Evolutionary conservation across 2,329 filamentous ascomycete species (phyloP).

Genomic region (Lachnellula hyalina): DNA sequence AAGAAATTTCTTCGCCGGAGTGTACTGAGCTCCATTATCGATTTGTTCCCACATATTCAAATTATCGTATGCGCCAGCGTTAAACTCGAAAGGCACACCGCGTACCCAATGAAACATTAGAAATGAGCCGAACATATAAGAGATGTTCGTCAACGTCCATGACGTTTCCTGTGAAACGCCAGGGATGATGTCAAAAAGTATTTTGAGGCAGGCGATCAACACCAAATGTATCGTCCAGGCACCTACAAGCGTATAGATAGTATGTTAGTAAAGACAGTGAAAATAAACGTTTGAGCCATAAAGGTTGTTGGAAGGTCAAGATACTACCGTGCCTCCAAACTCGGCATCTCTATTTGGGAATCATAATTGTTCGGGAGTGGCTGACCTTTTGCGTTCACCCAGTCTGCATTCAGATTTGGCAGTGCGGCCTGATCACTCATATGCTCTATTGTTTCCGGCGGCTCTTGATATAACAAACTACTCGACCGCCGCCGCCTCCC

Average conservation of each 20-base stretch:
- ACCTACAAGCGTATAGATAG: slow-evolving; percentile 47
- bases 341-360: background rate
- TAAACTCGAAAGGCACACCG: slow-evolving; percentile 98
- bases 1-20: slow-evolving; percentile 96
- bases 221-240: slow-evolving; percentile 98
- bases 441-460: slow-evolving; percentile 92
- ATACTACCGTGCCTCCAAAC: slow-evolving; percentile 1
- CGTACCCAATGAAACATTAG: slow-evolving; percentile 99
- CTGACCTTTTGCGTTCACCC: slow-evolving; percentile 98
- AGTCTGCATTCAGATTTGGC: slow-evolving; percentile 95
- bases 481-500: slow-evolving; percentile 89
- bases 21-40: slow-evolving; percentile 98
- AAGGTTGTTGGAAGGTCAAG: slow-evolving; percentile 2
- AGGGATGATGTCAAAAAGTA: slow-evolving; percentile 94
- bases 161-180: slow-evolving; percentile 96
- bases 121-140: slow-evolving; percentile 98
- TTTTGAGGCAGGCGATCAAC: slow-evolving; percentile 85
- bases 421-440: slow-evolving; percentile 93
- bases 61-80: slow-evolving; percentile 96
- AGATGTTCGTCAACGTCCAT: slow-evolving; percentile 98
- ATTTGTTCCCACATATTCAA: slow-evolving; percentile 99
- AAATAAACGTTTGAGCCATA: background rate
- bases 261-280: slow-evolving; percentile 9
- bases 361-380: slow-evolving; percentile 11
- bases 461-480: slow-evolving; percentile 96